Evolutionary conservation across 169 alveolate genomes (phyloP), one percentile per base, ranked within the genome.

Genomic region (Cryptosporidium sp.): DNA sequence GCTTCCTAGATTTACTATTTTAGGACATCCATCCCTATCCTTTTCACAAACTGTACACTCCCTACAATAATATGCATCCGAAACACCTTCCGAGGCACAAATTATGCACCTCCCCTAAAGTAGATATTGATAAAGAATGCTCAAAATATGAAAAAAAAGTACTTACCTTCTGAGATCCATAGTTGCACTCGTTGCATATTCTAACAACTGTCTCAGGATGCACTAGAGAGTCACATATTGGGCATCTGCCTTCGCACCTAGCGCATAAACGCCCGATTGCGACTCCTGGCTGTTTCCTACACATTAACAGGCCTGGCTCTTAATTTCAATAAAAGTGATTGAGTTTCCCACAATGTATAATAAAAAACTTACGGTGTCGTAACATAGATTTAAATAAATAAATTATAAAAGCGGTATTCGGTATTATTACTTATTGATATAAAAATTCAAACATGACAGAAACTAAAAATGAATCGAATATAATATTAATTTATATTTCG

Each of bases 21-120:
- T 98, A 4, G 99, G 99, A 86, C 99, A 98, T 12, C 99, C 99
- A 94, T 98, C 99, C 61, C 99, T 98, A 86, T 98, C 99, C 92
- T 97, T 98, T 92, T 98, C 99, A 85, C 98, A 94, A 84, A 97
- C 95, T 43, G 98, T 96, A 94, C 99, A 98, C 91, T 97, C 99
- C 92, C 96, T 97, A 91, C 99, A 98, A 91, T 98, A 98, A 94
- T 98, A 98, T 1, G 99, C 99, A 91, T 98, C 99, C 41, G 99
- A 96, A 58, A 98, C 96, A 1, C 99, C 99, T 21, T 96, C 97
- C 1, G 99, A 99, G 6, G 99, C 99, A 89, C 99, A 98, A 43
- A 98, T 97, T 33, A 98, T 98, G 70, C 99, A 98, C 75, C 99
- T 96, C 21, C 99, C 99, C 97, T 97, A 93, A 75, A 93, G 7